phyloP scores from a whole-genome alignment of 441 rosid species.

The Gossypium davidsonii region DNA sequence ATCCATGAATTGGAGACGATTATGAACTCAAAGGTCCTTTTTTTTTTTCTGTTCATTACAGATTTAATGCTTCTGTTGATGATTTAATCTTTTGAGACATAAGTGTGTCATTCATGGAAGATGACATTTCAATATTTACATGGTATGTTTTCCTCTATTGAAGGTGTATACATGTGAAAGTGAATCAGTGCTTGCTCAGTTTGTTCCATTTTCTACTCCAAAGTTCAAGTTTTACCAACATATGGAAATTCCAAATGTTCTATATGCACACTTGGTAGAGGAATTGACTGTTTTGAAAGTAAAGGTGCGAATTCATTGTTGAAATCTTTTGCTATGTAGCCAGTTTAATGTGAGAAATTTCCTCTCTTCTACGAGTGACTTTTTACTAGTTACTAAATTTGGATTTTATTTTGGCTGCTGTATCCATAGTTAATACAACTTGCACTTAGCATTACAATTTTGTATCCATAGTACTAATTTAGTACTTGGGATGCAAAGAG shows the following conservation, averaged over 20 bases:
- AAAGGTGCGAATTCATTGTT: conserved; percentile 38
- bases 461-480: too few species aligned
- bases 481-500: neutral
- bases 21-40: conserved; percentile 77
- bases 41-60: conserved; percentile 10
- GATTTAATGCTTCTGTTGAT: neutral
- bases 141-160: conserved; percentile 12
- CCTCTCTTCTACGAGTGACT: neutral
- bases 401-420: neutral
- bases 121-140: neutral
- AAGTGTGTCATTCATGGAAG: neutral
- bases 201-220: conserved; percentile 56
- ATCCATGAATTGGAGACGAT: conserved; percentile 62
- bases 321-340: neutral
- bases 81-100: neutral
- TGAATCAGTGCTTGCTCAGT: conserved; percentile 55
- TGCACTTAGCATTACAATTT: neutral
- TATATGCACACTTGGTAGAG: conserved; percentile 20
- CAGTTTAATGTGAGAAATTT: neutral
- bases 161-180: conserved; percentile 71
- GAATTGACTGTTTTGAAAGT: conserved; percentile 30
- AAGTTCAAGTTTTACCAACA: conserved; percentile 47
- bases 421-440: neutral
- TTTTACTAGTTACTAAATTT: neutral
- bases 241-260: conserved; percentile 26